Conservation (phyloP, 2,329 filamentous ascomycete genomes). For the Botrytis hyacinthi region DNA sequence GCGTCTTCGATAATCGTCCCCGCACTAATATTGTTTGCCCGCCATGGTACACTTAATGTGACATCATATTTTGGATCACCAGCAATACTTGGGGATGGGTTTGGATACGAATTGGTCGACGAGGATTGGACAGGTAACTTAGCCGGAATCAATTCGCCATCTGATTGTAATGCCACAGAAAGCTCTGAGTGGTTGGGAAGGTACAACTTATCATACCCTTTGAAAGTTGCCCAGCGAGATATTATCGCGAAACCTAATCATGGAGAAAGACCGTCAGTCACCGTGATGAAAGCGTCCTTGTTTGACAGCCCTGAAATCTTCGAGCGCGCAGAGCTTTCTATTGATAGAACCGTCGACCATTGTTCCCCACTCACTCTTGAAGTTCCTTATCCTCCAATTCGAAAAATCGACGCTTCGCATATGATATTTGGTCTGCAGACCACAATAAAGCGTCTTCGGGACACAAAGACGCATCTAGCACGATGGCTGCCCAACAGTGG, state of each 20-base stretch:
- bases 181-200: constrained; percentile 11
- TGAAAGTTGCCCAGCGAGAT: constrained; percentile 35
- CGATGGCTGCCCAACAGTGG: constrained; percentile 38
- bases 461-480: constrained; percentile 35
- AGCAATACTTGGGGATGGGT: not conserved
- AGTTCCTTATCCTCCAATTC: constrained; percentile 26
- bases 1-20: constrained; percentile 6
- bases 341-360: constrained; percentile 23
- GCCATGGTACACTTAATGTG: not conserved
- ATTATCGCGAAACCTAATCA: constrained; percentile 29
- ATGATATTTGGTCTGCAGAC: constrained; percentile 47
- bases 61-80: constrained; percentile 6
- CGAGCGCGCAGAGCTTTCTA: constrained; percentile 28
- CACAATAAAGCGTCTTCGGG: constrained; percentile 34
- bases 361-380: constrained; percentile 34
- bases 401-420: constrained; percentile 49
- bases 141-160: not conserved
- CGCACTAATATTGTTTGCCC: constrained; percentile 1
- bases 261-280: constrained; percentile 29
- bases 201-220: constrained; percentile 35
- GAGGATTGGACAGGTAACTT: not conserved
- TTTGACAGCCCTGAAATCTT: constrained; percentile 30
- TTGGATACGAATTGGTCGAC: not conserved
- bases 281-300: constrained; percentile 32
- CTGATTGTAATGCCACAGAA: constrained; percentile 1